A percentile compares a stretch with the other conserved stretches of the same genome.
Evolutionary conservation across 2,329 filamentous ascomycete species (phyloP).

Genomic region (Talaromyces sp.): DNA sequence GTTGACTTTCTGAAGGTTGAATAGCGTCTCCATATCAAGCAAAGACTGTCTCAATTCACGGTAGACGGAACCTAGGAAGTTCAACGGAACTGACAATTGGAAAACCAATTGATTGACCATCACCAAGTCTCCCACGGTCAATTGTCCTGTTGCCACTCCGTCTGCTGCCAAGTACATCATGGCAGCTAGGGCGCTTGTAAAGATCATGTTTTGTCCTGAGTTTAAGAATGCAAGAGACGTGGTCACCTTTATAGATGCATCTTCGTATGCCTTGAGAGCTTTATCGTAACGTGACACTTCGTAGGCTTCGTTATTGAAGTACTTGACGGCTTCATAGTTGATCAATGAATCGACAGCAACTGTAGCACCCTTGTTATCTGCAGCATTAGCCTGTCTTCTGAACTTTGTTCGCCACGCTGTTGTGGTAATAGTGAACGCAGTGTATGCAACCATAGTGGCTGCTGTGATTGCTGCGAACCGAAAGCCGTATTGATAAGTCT

Average conservation of each 20-base stretch:
- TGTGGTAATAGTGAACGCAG: slow-evolving; percentile 93
- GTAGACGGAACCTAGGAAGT: slow-evolving; percentile 97
- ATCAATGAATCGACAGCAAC: slow-evolving; percentile 95
- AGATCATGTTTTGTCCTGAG: slow-evolving; percentile 93
- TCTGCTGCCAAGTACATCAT: slow-evolving; percentile 98
- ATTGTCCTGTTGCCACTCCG: slow-evolving; percentile 71
- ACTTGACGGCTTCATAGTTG: slow-evolving; percentile 98
- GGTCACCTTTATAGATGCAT: slow-evolving; percentile 92
- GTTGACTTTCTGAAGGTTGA: slow-evolving; percentile 95
- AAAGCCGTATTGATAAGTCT: slow-evolving; percentile 88
- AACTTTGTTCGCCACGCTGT: slow-evolving; percentile 98
- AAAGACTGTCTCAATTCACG: slow-evolving; percentile 90
- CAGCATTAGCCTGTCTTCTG: slow-evolving; percentile 87
- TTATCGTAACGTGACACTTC: slow-evolving; percentile 87
- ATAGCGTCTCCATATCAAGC: slow-evolving; percentile 96
- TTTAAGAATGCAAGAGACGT: slow-evolving; percentile 92
- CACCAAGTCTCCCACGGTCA: slow-evolving; percentile 93
- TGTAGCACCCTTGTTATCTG: slow-evolving; percentile 91
- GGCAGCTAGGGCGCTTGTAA: slow-evolving; percentile 82
- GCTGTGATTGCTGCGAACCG: slow-evolving; percentile 89
- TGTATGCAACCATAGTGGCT: slow-evolving; percentile 86
- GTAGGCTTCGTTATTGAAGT: slow-evolving; percentile 98
- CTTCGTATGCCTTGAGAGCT: slow-evolving; percentile 79
- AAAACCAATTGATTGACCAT: slow-evolving; percentile 99
- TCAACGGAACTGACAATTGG: slow-evolving; percentile 91